These are phyloP conservation scores for Pseudogymnoascus sp. DNA, from an alignment of 2,329 filamentous ascomycete genomes.

Conservation along the genomic window DNA sequence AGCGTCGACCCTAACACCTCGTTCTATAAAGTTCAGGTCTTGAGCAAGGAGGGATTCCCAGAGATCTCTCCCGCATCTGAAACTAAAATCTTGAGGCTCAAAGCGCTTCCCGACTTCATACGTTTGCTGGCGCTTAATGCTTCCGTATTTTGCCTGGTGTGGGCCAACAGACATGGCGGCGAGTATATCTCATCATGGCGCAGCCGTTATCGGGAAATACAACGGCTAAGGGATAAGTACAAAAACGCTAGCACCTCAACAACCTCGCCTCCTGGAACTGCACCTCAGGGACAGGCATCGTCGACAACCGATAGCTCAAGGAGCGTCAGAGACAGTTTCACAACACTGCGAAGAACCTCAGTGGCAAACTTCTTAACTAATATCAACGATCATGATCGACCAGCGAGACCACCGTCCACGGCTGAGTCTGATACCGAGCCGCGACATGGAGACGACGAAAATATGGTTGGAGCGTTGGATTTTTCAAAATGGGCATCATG, in stretches of 20 bases:
- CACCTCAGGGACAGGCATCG: conserved; percentile 14
- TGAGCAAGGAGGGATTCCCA: conserved; percentile 82
- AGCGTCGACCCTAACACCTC: conserved; percentile 29
- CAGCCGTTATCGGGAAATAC: conserved; percentile 76
- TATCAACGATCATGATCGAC: conserved; percentile 46
- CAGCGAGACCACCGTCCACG: conserved; percentile 48
- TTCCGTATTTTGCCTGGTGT: conserved; percentile 87
- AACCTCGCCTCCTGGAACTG: conserved; percentile 17
- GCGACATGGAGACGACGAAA: conserved; percentile 21
- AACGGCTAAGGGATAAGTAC: conserved; percentile 65
- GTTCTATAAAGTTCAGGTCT: conserved; percentile 84
- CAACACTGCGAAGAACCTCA: conserved; percentile 51
- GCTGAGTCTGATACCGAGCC: conserved; percentile 42
- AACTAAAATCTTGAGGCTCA: conserved; percentile 78
- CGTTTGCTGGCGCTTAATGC: conserved; percentile 86
- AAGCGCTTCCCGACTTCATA: conserved; percentile 75
- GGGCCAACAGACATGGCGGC: conserved; percentile 65
- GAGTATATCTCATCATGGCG: conserved; percentile 88
- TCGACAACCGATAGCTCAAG: conserved; percentile 24
- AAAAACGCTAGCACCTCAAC: conserved; percentile 23
- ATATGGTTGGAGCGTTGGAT: conserved; percentile 25
- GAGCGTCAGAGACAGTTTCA: conserved; percentile 52
- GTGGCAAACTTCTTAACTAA: conserved; percentile 56
- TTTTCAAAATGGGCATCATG: conserved; percentile 27
- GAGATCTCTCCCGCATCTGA: conserved; percentile 84